Evolutionary conservation across 2,329 filamentous ascomycete genomes (phyloP).

Genomic region (Colletotrichum chrysophilum): DNA sequence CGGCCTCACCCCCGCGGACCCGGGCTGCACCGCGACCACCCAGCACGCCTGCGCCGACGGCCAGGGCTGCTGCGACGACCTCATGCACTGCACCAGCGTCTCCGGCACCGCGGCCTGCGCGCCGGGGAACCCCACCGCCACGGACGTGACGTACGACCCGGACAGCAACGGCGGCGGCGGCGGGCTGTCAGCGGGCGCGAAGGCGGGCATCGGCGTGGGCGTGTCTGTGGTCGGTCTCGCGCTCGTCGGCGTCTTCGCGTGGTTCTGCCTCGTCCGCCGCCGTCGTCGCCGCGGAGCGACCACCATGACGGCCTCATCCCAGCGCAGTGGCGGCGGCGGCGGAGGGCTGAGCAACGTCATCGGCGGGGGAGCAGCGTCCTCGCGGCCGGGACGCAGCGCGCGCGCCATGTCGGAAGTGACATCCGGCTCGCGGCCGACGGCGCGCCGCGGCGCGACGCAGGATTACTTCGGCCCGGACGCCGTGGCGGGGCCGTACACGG

Average conservation of each 20-base stretch:
- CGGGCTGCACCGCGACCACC: conserved; percentile 47
- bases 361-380: not conserved
- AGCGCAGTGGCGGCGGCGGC: not conserved
- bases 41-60: conserved; percentile 50
- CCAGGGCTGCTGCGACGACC: conserved; percentile 51
- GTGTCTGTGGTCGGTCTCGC: conserved; percentile 48
- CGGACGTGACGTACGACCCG: conserved; percentile 33
- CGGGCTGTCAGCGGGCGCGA: conserved; percentile 53
- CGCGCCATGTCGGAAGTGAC: conserved; percentile 38
- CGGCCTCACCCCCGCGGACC: conserved; percentile 38
- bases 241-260: conserved; percentile 48
- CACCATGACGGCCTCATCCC: not conserved
- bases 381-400: conserved; percentile 7
- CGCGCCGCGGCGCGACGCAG: conserved; percentile 35
- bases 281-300: conserved; percentile 31
- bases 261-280: conserved; percentile 50
- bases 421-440: conserved; percentile 27
- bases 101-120: conserved; percentile 44
- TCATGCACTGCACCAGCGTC: conserved; percentile 46
- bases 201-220: conserved; percentile 62
- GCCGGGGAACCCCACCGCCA: conserved; percentile 34
- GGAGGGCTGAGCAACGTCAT: not conserved
- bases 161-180: conserved; percentile 11
- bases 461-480: conserved; percentile 52
- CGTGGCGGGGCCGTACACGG: conserved; percentile 51